Evolutionary conservation across 495 filamentous ascomycete genomes (phyloP), one percentile per base, ranked within the genome.

Genomic region (Halenospora varia): DNA sequence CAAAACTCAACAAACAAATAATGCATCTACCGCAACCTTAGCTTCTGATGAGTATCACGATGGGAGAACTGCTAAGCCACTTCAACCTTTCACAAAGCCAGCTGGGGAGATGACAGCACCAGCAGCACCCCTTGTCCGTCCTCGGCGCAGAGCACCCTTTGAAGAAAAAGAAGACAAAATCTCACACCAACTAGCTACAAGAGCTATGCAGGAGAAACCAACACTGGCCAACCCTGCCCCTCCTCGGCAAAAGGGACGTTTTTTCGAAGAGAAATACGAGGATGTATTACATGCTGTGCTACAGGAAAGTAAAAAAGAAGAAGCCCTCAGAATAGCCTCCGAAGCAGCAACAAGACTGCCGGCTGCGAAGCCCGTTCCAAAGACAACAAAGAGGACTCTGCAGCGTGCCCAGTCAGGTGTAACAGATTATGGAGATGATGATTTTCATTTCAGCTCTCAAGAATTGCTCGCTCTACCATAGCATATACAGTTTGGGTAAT

Each of bases 401-500:
- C 45, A 51, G 39, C 23, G 59, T 41, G 54, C 46, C 3, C 25
- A 46, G 25, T 58, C 46, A 13, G 23, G 2, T 42, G 53, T 42
- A 4, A 61, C 63, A n/a, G 63, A 66, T 55, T 66, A 66, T 55
- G 63, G 60, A 10, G 60, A 61, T 49, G 63, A 66, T 45, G 59
- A 60, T 6, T 62, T 62, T 40, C 54, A 8, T 50, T 51, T 24
- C 15, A 22, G 46, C 26, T 51, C 52, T 19, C 22, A 53, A 24
- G 57, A 59, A 17, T 40, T 59, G 19, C 25, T 59, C 10, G 57
- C 50, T n/a, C 41, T 59, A 35, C 6, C n/a, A n/a, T n/a, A n/a
- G n/a, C n/a, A n/a, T n/a, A n/a, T n/a, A n/a, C n/a, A n/a, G n/a
- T n/a, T n/a, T n/a, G n/a, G n/a, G n/a, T n/a, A n/a, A n/a, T n/a